Base-by-base conservation (phyloP, 2,329 filamentous ascomycete species). In the Colletotrichum siamense region DNA sequence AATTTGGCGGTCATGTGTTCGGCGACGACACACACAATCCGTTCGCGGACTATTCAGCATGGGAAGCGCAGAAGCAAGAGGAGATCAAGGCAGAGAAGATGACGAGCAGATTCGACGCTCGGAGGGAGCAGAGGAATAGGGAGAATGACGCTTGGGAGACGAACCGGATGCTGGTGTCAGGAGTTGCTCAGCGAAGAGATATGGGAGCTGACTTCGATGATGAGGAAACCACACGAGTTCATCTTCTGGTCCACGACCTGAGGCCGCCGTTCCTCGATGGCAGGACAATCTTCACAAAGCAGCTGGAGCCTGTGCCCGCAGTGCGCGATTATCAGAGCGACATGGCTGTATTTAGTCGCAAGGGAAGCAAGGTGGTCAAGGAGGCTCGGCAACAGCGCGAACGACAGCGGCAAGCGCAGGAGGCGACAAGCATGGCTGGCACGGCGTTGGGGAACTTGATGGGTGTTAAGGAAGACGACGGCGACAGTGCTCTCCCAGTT, bases 81-180 rank as follows among this genome's bases (percentile, higher is more conserved):
- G 91, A 91, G 18, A 94, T 92, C 16, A 86, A 96, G 83, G 89
- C 92, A 10, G 95, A 98, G 84, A 97, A 95, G 89, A 97, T 97
- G 87, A 90, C 93, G 7, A 93, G 91, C 69, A 93, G 91, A 80
- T 91, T 89, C 81, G 91, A 88, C 70, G 94, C 94, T 61, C 91
- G 95, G 67, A 93, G 94, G 77, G 90, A 95, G 74, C 95, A 98
- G 85, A 95, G 96, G 80, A 95, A 98, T 84, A 96, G 95, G 82
- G 97, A 99, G 82, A 96, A 97, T 59, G 97, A 99, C 85, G 96
- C 96, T 0, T 99, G 97, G 97, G 98, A 99, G 85, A 97, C 96
- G 18, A 99, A 99, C 84, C 95, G 97, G 75, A 99, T 99, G 97
- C 90, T 99, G 77, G 97, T 96, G 2, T 98, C 96, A 24, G 96